phyloP scores from a whole-genome alignment of 2,329 filamentous ascomycete species.

The Fusarium burgessii region DNA sequence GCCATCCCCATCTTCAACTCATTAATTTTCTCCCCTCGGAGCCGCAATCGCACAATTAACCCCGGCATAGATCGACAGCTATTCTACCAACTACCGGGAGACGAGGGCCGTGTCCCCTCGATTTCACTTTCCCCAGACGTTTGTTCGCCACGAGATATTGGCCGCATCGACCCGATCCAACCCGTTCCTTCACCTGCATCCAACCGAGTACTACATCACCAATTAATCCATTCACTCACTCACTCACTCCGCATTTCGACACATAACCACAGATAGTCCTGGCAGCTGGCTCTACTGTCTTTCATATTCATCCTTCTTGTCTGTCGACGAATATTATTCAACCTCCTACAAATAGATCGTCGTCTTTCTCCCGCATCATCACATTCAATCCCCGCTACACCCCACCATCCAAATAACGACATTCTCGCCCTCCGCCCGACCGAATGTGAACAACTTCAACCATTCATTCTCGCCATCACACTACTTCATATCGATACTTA shows the following conservation, averaged over 20 bases:
- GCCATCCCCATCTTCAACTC: constrained; percentile 30
- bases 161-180: constrained; percentile 39
- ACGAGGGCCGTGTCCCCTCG: constrained; percentile 23
- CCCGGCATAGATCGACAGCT: constrained; percentile 7
- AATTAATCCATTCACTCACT: background rate
- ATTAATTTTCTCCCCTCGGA: constrained; percentile 27
- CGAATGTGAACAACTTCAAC: constrained; percentile 20
- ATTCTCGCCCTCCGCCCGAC: constrained; percentile 28
- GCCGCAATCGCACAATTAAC: constrained; percentile 31
- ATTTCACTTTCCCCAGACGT: constrained; percentile 13
- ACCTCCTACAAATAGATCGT: background rate
- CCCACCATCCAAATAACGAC: constrained; percentile 31
- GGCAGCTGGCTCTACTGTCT: background rate
- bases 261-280: background rate
- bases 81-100: constrained; percentile 18
- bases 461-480: constrained; percentile 3
- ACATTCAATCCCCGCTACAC: constrained; percentile 16
- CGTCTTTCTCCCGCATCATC: background rate
- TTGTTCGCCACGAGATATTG: constrained; percentile 29
- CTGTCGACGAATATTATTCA: background rate
- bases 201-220: background rate
- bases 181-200: constrained; percentile 16
- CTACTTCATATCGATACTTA: background rate
- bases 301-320: background rate
- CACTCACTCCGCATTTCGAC: background rate